These are phyloP conservation scores for Podaxis mareebaensis DNA, from an alignment of 768 basidiomycete species.

Conservation along the genomic window DNA sequence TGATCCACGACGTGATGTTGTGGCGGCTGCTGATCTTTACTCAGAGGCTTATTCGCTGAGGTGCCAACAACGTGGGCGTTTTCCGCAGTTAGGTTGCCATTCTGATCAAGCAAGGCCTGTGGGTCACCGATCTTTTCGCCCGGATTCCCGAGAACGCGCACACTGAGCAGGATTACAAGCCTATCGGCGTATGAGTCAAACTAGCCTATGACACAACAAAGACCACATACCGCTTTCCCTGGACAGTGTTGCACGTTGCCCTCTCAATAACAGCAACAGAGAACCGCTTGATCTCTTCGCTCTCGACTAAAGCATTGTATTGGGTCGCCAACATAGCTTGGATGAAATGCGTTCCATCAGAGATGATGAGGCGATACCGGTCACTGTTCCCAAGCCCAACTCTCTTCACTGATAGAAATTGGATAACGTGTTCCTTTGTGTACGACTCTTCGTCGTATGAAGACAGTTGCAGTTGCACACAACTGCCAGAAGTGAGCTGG, in stretches of 20 bases:
- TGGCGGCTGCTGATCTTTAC: conserved; percentile 15
- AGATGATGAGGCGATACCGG: conserved; percentile 81
- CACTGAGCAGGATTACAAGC: conserved; percentile 75
- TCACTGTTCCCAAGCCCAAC: conserved; percentile 51
- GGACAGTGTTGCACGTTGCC: conserved; percentile 81
- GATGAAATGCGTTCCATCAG: conserved; percentile 83
- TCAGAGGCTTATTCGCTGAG: conserved; percentile 18
- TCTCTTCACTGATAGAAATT: conserved; percentile 83
- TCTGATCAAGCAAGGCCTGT: conserved; percentile 33
- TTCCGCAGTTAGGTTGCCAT: conserved; percentile 20
- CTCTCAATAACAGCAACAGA: conserved; percentile 70
- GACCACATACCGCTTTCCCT: conserved; percentile 72
- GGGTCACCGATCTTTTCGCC: conserved; percentile 76
- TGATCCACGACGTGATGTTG: background rate
- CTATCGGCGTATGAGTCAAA: conserved; percentile 36
- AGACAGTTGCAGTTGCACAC: conserved; percentile 47
- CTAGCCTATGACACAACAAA: conserved; percentile 6
- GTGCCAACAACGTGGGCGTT: conserved; percentile 26
- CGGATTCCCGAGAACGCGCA: conserved; percentile 54
- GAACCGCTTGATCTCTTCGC: conserved; percentile 62
- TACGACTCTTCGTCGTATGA: conserved; percentile 44
- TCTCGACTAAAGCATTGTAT: conserved; percentile 73
- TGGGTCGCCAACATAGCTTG: conserved; percentile 97
- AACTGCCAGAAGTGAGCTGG: conserved; percentile 63
- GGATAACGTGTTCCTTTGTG: conserved; percentile 54